A percentile compares a stretch with the other conserved stretches of the same genome.
phyloP scores from a whole-genome alignment of 768 basidiomycete genomes.

The Dioszegia crocea region DNA sequence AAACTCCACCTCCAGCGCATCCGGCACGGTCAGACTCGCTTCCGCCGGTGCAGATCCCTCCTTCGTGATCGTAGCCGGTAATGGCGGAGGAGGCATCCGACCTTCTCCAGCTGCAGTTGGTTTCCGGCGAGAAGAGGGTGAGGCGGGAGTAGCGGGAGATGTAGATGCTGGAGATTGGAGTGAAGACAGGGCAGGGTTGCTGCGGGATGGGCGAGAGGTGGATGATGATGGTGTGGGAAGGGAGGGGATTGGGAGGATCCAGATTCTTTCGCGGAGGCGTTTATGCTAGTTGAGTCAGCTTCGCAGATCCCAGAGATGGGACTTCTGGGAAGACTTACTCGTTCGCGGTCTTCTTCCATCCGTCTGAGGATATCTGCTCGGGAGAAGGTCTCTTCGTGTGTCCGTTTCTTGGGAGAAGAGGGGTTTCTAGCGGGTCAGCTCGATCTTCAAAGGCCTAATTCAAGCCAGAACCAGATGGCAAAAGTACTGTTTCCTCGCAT shows the following conservation, averaged over 20 bases:
- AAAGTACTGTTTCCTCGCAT: slow-evolving; percentile 33
- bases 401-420: slow-evolving; percentile 28
- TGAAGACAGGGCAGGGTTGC: neutral
- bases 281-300: slow-evolving; percentile 58
- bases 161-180: slow-evolving; percentile 27
- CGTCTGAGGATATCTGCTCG: slow-evolving; percentile 72
- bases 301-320: neutral
- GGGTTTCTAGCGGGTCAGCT: neutral
- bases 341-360: slow-evolving; percentile 86
- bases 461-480: neutral
- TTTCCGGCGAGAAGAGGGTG: slow-evolving; percentile 31
- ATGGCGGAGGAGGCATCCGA: neutral
- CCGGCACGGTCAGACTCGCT: slow-evolving; percentile 13
- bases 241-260: slow-evolving; percentile 56
- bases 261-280: slow-evolving; percentile 79
- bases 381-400: slow-evolving; percentile 52
- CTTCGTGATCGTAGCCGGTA: neutral
- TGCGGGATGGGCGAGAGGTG: slow-evolving; percentile 6
- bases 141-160: slow-evolving; percentile 50
- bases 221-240: slow-evolving; percentile 7
- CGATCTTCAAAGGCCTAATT: neutral
- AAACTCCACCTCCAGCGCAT: slow-evolving; percentile 51
- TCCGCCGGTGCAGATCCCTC: neutral
- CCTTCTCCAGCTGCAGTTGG: neutral
- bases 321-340: too few relatives aligned